Base-by-base conservation (phyloP, 2,329 filamentous ascomycete genomes). In the Penicillium oxalicum region DNA sequence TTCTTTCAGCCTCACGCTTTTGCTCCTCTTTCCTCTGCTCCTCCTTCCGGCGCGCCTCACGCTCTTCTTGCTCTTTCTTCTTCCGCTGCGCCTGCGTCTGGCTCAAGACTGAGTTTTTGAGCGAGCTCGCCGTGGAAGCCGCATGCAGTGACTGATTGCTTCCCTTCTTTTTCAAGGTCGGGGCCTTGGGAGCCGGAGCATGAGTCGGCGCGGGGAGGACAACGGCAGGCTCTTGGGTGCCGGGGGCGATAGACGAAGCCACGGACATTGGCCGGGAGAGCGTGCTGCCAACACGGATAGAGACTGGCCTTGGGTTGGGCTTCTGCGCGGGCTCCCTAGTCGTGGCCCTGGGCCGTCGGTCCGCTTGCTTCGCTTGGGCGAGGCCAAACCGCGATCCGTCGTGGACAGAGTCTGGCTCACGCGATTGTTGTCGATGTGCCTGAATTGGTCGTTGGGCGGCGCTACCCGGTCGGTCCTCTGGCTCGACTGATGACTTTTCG, bases 1-100 rank as follows among this genome's bases (percentile, higher is more conserved):
- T 89, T 41, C 86, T 83, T 5, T 44, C 42, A 18, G 25, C 33
- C 25, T 44, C 42, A 18, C 42, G 42, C 64, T 95, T 89, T 32
- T 87, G 73, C 60, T 94, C 88, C 12, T 83, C 80, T 69, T 94
- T 95, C 34, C 40, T 43, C 32, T 86, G 83, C 18, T 94, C 87
- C 7, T 84, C 83, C 62, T 88, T 91, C 43, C 84, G 82, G 60
- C 90, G 84, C 11, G 82, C 81, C 55, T 90, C 87, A 41, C 83
- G 82, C 63, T 94, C 88, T 59, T 95, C 90, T 64, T 81, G 85
- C 65, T 95, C 89, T 64, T 86, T 91, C 68, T 90, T 91, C 62
- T 86, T 88, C 0, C 83, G 79, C 44, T 84, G 82, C 2, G 79
- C 75, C n/a, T 84, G 82, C 1, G 79, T 76, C 13, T 74, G 76